A percentile compares a stretch with the other conserved stretches of the same genome.
Evolutionary conservation across 73 alveolate genomes (phyloP).

Genomic region (Tetrahymena elliotti): DNA sequence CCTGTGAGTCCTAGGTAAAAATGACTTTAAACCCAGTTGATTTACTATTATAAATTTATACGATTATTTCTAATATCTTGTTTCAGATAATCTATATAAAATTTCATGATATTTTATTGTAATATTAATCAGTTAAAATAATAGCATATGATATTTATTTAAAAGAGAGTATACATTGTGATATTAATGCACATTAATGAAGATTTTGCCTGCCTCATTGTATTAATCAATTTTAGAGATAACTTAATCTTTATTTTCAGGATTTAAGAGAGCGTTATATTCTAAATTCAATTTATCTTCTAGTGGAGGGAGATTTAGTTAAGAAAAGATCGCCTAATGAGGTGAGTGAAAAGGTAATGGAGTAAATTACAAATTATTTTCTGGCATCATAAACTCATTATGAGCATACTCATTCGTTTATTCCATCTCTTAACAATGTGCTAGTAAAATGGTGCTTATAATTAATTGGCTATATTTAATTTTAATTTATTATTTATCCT

Average conservation of each 20-base stretch:
- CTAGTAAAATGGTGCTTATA: not conserved
- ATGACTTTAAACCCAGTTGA: not conserved
- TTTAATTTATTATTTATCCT: not conserved
- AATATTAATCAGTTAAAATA: not conserved
- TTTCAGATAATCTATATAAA: not conserved
- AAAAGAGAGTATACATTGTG: not conserved
- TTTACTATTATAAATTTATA: not conserved
- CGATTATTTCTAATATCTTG: not conserved
- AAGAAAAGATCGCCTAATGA: not conserved
- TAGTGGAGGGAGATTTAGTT: not conserved
- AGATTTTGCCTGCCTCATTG: not conserved
- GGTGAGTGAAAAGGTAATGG: not conserved
- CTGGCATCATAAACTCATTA: not conserved
- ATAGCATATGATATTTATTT: not conserved
- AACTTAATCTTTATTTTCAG: not conserved
- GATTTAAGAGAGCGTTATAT: not conserved
- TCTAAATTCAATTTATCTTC: not conserved
- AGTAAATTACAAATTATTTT: not conserved
- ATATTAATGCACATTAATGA: not conserved
- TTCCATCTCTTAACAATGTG: not conserved
- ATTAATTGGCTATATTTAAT: not conserved
- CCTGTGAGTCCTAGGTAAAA: not conserved
- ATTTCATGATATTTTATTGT: not conserved
- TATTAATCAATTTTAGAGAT: not conserved
- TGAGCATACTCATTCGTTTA: not conserved